A percentile compares a stretch with the other conserved stretches of the same genome.
Conservation (phyloP, 345 rosid genomes). For the Lepidium africanum region DNA sequence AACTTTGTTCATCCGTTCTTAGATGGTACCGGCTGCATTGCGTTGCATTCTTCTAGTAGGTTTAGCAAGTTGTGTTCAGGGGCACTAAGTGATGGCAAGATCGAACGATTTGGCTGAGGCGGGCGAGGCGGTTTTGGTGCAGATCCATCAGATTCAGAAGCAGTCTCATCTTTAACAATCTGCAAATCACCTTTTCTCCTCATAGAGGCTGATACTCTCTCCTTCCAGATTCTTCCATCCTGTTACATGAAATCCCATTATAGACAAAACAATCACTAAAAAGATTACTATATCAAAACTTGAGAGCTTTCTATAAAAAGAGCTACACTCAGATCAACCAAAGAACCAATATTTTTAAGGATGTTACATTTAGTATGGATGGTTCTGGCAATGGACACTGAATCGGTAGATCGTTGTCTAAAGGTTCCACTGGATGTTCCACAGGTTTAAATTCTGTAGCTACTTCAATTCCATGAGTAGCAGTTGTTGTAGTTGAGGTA, state of each 20-base stretch:
- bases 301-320: neutral
- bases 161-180: slow-evolving; percentile 45
- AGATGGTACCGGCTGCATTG: slow-evolving; percentile 44
- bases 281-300: neutral
- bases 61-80: slow-evolving; percentile 81
- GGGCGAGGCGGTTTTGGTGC: slow-evolving; percentile 38
- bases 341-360: neutral
- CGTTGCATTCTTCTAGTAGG: slow-evolving; percentile 78
- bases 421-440: slow-evolving; percentile 85
- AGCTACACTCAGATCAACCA: neutral
- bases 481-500: slow-evolving; percentile 28
- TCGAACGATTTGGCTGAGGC: slow-evolving; percentile 36
- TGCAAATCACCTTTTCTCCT: slow-evolving; percentile 61
- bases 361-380: slow-evolving; percentile 80
- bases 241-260: slow-evolving; percentile 15
- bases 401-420: slow-evolving; percentile 68
- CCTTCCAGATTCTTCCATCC: slow-evolving; percentile 98
- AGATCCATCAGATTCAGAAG: slow-evolving; percentile 34
- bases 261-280: neutral
- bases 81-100: slow-evolving; percentile 84
- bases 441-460: slow-evolving; percentile 89
- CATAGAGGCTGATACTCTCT: slow-evolving; percentile 59
- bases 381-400: slow-evolving; percentile 90
- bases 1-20: slow-evolving; percentile 17
- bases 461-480: slow-evolving; percentile 82